Conservation (phyloP, 108 stramenopile genomes). For the Mayamaea pseudoterrestris region DNA sequence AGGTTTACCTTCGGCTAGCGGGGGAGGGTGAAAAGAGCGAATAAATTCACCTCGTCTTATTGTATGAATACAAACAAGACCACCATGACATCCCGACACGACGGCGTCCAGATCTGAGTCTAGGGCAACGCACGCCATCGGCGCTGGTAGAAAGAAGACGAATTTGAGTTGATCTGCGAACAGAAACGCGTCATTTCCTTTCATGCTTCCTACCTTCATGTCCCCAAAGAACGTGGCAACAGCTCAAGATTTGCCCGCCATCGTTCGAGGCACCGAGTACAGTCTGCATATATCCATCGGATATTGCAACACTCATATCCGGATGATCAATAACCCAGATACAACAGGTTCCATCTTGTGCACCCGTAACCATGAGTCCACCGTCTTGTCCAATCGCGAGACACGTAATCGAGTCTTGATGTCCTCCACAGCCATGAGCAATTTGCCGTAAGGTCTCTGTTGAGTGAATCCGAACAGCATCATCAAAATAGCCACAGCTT, state of each 20-base stretch:
- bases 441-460: constrained; percentile 39
- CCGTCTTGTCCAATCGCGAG: constrained; percentile 47
- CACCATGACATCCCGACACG: constrained; percentile 47
- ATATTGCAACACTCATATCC: constrained; percentile 47
- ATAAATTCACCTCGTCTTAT: constrained; percentile 57
- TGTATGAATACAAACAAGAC: constrained; percentile 61
- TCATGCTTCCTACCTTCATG: too few relatives aligned
- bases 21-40: constrained; percentile 27
- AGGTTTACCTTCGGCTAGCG: neutral
- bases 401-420: constrained; percentile 57
- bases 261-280: constrained; percentile 20
- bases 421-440: constrained; percentile 40
- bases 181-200: too few relatives aligned
- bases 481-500: constrained; percentile 69
- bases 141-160: too few relatives aligned
- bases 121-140: constrained; percentile 46
- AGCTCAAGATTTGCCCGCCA: constrained; percentile 22
- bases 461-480: constrained; percentile 57
- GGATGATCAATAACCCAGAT: constrained; percentile 72
- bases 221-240: constrained; percentile 58
- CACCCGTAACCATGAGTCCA: constrained; percentile 56
- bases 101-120: constrained; percentile 60
- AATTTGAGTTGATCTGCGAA: too few relatives aligned
- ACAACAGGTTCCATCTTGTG: constrained; percentile 64
- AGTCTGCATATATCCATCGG: constrained; percentile 64